These are phyloP conservation scores for Hevea brasiliensis DNA, from an alignment of 345 rosid genomes.

Conservation along the genomic window DNA sequence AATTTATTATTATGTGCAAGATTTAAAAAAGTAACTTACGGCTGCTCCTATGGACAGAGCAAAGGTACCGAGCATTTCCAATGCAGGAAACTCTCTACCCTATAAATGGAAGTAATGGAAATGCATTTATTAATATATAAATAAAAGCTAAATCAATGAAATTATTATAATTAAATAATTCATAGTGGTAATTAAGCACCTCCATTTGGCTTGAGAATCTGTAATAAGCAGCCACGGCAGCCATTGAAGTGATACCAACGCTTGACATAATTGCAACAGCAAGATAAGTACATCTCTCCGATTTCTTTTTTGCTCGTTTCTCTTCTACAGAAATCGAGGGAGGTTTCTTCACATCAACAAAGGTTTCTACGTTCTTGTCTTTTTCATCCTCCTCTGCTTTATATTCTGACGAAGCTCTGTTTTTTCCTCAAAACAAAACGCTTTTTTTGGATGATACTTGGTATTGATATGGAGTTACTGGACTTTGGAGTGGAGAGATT, in stretches of 20 bases:
- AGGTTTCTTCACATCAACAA: background rate
- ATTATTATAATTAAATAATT: background rate
- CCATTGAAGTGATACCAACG: slow-evolving; percentile 81
- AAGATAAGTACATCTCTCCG: slow-evolving; percentile 77
- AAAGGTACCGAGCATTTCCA: slow-evolving; percentile 88
- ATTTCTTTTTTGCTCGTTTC: slow-evolving; percentile 61
- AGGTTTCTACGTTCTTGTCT: background rate
- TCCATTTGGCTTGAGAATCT: slow-evolving; percentile 88
- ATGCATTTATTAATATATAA: background rate
- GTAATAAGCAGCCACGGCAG: slow-evolving; percentile 81
- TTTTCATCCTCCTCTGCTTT: slow-evolving; percentile 6
- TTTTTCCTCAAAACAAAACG: background rate
- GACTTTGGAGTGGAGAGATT: no score
- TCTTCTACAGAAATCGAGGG: slow-evolving; percentile 31
- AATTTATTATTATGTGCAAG: background rate
- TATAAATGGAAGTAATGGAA: background rate
- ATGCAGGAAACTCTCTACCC: slow-evolving; percentile 72
- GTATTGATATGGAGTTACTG: background rate
- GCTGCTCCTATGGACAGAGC: slow-evolving; percentile 91
- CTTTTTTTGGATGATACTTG: background rate
- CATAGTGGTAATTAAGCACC: slow-evolving; percentile 33
- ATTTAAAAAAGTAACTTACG: slow-evolving; percentile 41
- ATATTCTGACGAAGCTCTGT: background rate
- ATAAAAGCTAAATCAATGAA: no score
- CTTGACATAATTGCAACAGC: slow-evolving; percentile 87